Evolutionary conservation across 139 green algal genomes (phyloP).

Genomic region (Chlorella sp.): DNA sequence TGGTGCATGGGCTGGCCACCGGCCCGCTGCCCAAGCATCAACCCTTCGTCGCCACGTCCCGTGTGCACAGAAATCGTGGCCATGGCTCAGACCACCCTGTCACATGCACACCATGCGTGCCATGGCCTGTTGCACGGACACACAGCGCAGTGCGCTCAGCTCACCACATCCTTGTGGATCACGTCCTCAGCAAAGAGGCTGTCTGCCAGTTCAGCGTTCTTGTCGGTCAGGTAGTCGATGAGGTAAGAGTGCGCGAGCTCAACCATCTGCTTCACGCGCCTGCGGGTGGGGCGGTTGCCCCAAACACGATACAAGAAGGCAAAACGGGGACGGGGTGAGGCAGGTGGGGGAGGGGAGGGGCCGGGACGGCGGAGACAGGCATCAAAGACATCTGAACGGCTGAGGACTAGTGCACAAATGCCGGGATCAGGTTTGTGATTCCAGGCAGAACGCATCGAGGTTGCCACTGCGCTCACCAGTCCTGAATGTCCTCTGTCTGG

Average conservation of each 20-base stretch:
- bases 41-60: too few relatives aligned
- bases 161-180: conserved; percentile 29
- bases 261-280: conserved; percentile 44
- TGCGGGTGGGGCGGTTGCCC: background rate
- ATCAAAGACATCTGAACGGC: background rate
- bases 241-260: conserved; percentile 41
- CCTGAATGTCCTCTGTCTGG: conserved; percentile 8
- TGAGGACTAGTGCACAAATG: background rate
- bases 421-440: background rate
- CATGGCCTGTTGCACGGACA: too few relatives aligned
- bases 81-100: background rate
- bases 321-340: background rate
- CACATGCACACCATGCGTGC: too few relatives aligned
- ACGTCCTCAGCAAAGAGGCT: conserved; percentile 32
- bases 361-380: background rate
- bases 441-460: background rate
- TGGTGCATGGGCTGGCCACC: too few relatives aligned
- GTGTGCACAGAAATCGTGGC: background rate
- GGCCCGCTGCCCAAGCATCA: too few relatives aligned
- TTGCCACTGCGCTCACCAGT: conserved; percentile 24
- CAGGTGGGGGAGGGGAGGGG: background rate
- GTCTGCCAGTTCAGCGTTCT: conserved; percentile 21
- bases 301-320: background rate
- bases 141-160: too few relatives aligned
- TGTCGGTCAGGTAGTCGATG: conserved; percentile 44